phyloP scores from a whole-genome alignment of 352 stramenopile species.

The Pythium sukuiense region DNA sequence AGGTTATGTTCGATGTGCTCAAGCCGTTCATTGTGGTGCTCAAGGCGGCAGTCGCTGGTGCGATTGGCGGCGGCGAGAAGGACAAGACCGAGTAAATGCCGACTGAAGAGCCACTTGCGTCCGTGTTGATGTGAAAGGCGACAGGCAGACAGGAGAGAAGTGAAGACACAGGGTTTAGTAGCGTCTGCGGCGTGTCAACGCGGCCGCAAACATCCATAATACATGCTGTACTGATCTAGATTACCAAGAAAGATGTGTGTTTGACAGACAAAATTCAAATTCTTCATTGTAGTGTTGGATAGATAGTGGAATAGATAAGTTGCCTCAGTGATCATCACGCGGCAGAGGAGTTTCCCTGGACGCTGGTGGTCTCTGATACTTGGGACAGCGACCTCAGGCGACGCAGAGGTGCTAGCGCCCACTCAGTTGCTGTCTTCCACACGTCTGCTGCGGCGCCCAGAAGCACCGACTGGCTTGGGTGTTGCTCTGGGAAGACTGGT shows the following conservation, averaged over 20 bases:
- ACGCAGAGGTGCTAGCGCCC: constrained; percentile 30
- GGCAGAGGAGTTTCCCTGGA: constrained; percentile 20
- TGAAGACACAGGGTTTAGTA: not conserved
- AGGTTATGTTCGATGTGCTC: constrained; percentile 85
- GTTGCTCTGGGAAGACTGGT: constrained; percentile 28
- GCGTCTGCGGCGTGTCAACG: not conserved
- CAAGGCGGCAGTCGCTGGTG: constrained; percentile 59
- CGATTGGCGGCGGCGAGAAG: constrained; percentile 45
- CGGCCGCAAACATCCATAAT: not conserved
- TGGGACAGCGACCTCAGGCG: constrained; percentile 26
- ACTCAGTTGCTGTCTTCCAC: constrained; percentile 36
- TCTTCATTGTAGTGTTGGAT: not conserved
- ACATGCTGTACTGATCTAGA: constrained; percentile 8
- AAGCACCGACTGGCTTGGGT: constrained; percentile 34
- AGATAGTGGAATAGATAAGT: constrained; percentile 9
- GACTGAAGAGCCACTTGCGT: not conserved
- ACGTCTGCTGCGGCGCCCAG: constrained; percentile 59
- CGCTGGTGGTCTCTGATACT: constrained; percentile 17
- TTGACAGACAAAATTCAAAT: not conserved
- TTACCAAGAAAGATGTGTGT: not conserved
- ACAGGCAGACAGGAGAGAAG: not conserved
- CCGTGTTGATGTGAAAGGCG: too few species aligned
- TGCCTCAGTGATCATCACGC: constrained; percentile 4
- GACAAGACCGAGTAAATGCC: constrained; percentile 61
- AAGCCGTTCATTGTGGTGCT: constrained; percentile 74